Base-by-base conservation (phyloP, 345 rosid genomes). In the Eutrema heterophyllum region DNA sequence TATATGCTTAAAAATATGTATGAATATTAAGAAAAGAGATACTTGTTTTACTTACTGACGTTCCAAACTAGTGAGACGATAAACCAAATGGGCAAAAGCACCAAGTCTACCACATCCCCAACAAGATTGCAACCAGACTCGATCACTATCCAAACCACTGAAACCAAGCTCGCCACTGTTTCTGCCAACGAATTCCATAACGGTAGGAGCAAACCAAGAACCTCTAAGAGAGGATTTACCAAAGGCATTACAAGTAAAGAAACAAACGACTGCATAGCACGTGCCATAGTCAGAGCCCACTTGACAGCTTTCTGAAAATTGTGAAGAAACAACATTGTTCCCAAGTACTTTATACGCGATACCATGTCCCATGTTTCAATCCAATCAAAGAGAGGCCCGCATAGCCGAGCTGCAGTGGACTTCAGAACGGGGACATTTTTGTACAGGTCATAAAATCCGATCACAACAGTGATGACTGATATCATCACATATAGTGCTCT, bases 311-410 rank as follows among this genome's bases (percentile, higher is more conserved):
- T 96, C 89, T 96, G 82, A 78, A 81, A 84, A 58, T 96, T 90
- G 57, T 92, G 98, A 57, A 96, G 88, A 81, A 96, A 90, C 61
- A 96, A 81, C 98, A 96, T 96, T 18, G 99, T 96, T 68, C 99
- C 99, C 82, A 96, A 75, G 87, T 96, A 96, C 82, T 87, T 88
- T 72, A 96, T 92, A 70, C 97, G 85, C 3, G 98, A 85, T 9
- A 87, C 92, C 99, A 92, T 92, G 78, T 96, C 99, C 98, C 98
- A 92, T 45, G 90, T 90, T 65, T 92, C 98, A 75, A 89, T 80
- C 99, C 99, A 90, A 76, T 92, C 93, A 67, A 96, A 79, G 55
- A 96, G 90, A 12, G 97, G 98, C 14, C 98, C 99, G 75, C 86
- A 89, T 68, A 96, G 77, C 49, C 90, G 86, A 64, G 96, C 75